phyloP scores from a whole-genome alignment of 176 grass and related monocot species.

The Triticum turgidum region DNA sequence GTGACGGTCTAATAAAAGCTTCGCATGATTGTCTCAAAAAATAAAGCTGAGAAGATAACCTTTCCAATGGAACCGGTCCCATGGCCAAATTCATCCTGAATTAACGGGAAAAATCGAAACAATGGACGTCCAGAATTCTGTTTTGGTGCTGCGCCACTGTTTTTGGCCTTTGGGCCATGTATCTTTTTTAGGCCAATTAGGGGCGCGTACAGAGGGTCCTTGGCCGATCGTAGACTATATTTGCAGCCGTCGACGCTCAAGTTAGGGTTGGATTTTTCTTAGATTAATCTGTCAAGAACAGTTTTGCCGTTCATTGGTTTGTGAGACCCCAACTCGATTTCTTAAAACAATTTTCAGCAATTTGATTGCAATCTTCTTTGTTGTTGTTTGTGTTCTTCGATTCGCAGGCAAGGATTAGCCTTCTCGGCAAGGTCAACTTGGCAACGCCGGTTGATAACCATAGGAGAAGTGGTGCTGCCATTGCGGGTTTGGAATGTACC shows the following conservation, averaged over 20 bases:
- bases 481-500: neutral
- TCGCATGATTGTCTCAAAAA: no score
- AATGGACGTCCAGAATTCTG: neutral
- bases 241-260: neutral
- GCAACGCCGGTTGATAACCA: neutral
- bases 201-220: neutral
- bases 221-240: neutral
- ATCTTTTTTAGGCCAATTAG: neutral
- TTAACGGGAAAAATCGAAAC: neutral
- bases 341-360: neutral
- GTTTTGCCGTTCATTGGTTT: neutral
- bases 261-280: neutral
- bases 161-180: neutral
- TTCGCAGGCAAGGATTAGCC: neutral
- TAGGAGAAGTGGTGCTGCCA: neutral
- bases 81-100: neutral
- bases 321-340: neutral
- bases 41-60: neutral
- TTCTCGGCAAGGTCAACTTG: neutral
- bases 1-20: no score
- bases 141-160: neutral
- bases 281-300: neutral
- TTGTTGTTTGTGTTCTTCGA: neutral
- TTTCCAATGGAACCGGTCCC: neutral
- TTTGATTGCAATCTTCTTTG: neutral